Conservation (phyloP, 176 grass and related monocot species). For the Neostapfia colusana region DNA sequence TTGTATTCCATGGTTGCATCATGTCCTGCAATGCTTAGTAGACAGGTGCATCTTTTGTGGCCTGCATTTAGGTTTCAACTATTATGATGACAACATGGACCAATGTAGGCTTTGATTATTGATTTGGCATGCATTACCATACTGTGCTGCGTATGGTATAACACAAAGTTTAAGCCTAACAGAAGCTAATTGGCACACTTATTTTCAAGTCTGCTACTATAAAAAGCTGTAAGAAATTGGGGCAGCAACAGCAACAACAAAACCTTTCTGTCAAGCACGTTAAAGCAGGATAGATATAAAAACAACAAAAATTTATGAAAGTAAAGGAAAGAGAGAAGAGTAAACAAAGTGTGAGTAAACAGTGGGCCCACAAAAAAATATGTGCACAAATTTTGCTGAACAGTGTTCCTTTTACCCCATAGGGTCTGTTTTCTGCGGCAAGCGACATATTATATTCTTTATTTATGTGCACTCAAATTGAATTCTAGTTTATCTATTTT, state of each 20-base stretch:
- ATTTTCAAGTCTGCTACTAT: background rate
- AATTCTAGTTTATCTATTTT: background rate
- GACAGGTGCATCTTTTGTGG: background rate
- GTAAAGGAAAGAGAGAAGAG: too few species aligned
- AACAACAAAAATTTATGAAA: too few species aligned
- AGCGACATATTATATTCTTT: background rate
- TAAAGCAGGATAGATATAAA: too few species aligned
- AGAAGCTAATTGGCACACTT: background rate
- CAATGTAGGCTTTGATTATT: background rate
- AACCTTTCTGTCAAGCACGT: too few species aligned
- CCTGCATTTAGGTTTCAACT: conserved; percentile 23
- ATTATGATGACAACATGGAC: background rate
- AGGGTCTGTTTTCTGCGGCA: background rate
- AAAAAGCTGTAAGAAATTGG: background rate
- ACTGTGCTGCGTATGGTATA: background rate
- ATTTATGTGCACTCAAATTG: background rate
- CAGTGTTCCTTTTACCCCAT: background rate
- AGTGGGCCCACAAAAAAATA: background rate
- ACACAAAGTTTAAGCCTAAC: background rate
- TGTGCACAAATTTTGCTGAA: background rate
- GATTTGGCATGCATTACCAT: background rate
- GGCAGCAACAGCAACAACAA: too few species aligned
- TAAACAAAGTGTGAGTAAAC: too few species aligned
- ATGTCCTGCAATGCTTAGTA: background rate
- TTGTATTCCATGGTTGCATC: background rate